Base-by-base conservation (phyloP, 257 asterid species). In the Solanum medicagineum region DNA sequence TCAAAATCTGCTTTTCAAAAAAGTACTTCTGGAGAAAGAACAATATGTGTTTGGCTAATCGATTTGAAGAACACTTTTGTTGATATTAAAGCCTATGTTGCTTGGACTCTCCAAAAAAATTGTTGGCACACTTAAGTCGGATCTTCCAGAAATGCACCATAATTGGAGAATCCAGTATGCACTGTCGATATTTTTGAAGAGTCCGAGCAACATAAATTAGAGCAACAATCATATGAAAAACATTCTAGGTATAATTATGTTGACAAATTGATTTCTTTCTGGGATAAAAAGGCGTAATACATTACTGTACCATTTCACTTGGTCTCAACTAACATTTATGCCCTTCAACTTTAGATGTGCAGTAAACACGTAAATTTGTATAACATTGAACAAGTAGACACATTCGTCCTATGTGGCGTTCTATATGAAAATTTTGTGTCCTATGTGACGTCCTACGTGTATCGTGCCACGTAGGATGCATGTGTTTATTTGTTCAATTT, bases 101-200 rank as follows among this genome's bases (percentile, higher is more conserved):
- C 0, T 4, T 8, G 15, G 8, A 60, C 68, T 60, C 32, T 60
- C 0, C 1, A n/a, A 60, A 59, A 2, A 36, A 60, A 0, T 4
- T 60, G 0, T 60, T 60, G 68, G 10, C 8, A 7, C 16, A 0
- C 16, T 3, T 60, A 0, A n/a, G 15, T n/a, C 1, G 0, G 0
- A 5, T n/a, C 24, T 32, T 53, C 19, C 19, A 53, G 14, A 16
- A 5, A 13, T 53, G 2, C 17, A 53, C 17, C 11, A 59, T 0
- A 20, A 20, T 59, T 59, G 15, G 15, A 59, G 66, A 7, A 59
- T 59, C 16, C 0, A n/a, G n/a, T n/a, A 60, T n/a, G 32, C 0
- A 60, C 5, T 1, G 8, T n/a, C 2, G 68, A n/a, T 15, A 4
- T n/a, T 60, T 59, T 60, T 60, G 68, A 60, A n/a, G 1, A 60